phyloP scores from a whole-genome alignment of 2,329 filamentous ascomycete genomes.

The Dothistroma pini region DNA sequence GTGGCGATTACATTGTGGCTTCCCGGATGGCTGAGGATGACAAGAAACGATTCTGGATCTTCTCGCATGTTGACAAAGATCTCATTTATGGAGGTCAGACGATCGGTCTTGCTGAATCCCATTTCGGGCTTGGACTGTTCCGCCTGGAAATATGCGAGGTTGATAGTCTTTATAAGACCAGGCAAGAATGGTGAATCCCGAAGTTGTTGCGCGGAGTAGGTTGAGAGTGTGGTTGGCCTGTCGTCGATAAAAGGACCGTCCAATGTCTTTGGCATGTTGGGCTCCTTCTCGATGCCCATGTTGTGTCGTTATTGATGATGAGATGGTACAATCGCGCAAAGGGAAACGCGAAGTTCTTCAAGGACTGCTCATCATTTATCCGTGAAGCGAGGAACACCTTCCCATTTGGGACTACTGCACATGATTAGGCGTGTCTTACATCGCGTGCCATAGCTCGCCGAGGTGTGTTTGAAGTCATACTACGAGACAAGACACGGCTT shows the following conservation, averaged over 20 bases:
- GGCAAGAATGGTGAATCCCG: constrained; percentile 10
- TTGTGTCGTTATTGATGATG: neutral
- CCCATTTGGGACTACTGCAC: neutral
- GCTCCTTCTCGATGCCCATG: neutral
- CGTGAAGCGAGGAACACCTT: neutral
- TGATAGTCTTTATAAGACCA: constrained; percentile 13
- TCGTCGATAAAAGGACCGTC: constrained; percentile 7
- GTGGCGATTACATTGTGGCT: constrained; percentile 14
- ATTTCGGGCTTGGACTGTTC: constrained; percentile 13
- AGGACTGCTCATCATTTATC: neutral
- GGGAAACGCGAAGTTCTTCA: neutral
- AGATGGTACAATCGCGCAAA: neutral
- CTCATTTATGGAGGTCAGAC: constrained; percentile 14
- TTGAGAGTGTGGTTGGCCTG: constrained; percentile 5
- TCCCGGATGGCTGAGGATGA: constrained; percentile 8
- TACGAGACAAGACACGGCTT: no score
- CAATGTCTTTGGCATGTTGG: neutral
- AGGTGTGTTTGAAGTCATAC: no score
- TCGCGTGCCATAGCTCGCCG: no score
- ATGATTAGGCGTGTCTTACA: neutral
- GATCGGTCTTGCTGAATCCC: constrained; percentile 4
- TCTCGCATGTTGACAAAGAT: constrained; percentile 9
- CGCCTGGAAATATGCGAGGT: constrained; percentile 11
- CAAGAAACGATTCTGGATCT: constrained; percentile 17
- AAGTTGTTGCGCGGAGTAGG: constrained; percentile 12